Percentiles rank a stretch among this genome's conserved stretches.
These are phyloP conservation scores for Alternaria conjuncta DNA, from an alignment of 2,329 filamentous ascomycete species.

Conservation along the genomic window DNA sequence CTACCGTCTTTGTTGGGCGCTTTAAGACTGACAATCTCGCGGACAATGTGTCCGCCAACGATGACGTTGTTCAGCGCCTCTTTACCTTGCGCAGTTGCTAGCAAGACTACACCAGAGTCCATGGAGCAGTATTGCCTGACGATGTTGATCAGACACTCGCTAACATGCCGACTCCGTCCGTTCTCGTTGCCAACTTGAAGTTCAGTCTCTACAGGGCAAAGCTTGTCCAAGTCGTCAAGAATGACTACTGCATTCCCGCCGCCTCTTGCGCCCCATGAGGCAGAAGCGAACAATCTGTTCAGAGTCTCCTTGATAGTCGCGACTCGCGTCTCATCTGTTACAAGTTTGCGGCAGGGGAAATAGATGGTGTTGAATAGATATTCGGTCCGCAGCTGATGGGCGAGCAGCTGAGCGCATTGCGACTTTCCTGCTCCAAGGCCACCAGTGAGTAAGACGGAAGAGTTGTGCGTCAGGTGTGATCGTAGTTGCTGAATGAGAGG, in stretches of 20 bases:
- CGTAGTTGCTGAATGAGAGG: slow-evolving; percentile 73
- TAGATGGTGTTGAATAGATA: slow-evolving; percentile 83
- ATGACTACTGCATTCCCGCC: slow-evolving; percentile 85
- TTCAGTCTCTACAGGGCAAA: slow-evolving; percentile 93
- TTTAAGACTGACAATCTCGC: slow-evolving; percentile 87
- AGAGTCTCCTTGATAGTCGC: slow-evolving; percentile 91
- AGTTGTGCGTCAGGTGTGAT: slow-evolving; percentile 80
- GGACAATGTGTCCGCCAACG: slow-evolving; percentile 87
- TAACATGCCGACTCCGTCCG: slow-evolving; percentile 87
- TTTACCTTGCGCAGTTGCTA: slow-evolving; percentile 92
- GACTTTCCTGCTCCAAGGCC: slow-evolving; percentile 92
- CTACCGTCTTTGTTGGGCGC: slow-evolving; percentile 92
- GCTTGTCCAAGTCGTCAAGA: slow-evolving; percentile 88
- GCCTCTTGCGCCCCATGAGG: slow-evolving; percentile 87
- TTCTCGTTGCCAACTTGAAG: slow-evolving; percentile 94
- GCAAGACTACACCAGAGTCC: slow-evolving; percentile 80
- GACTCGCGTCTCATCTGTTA: slow-evolving; percentile 89
- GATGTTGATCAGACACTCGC: slow-evolving; percentile 83
- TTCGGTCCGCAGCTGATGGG: slow-evolving; percentile 73
- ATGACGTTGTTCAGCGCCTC: slow-evolving; percentile 90
- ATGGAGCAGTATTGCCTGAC: slow-evolving; percentile 83
- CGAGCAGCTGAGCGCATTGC: slow-evolving; percentile 76
- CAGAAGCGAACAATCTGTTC: slow-evolving; percentile 81
- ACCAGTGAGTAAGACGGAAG: slow-evolving; percentile 87
- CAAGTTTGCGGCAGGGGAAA: slow-evolving; percentile 83